Evolutionary conservation across 2,329 filamentous ascomycete genomes (phyloP), one percentile per base, ranked within the genome.

Genomic region (Davidsoniella australis): DNA sequence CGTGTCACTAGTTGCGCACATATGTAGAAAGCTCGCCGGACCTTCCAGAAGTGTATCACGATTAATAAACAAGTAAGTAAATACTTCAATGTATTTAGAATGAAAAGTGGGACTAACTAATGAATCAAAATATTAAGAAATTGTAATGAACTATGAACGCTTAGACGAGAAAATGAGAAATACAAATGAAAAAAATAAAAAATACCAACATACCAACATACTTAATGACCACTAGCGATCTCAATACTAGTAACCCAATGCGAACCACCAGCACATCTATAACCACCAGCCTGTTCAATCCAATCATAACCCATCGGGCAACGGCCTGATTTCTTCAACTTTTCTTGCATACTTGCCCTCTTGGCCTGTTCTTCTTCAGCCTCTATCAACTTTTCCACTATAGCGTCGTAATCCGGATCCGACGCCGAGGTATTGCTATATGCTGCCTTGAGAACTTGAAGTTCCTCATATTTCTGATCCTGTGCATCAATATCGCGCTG

Each of bases 301-400:
- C 81, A 86, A 0, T 51, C 48, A 57, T 44, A 85, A 0, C 80
- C 81, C 16, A 49, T 37, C 0, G 67, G 64, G 59, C 81, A 87
- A 0, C 60, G 45, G 0, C 80, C 80, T 64, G 75, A 66, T 1
- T 55, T 26, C 54, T 58, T 61, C 54, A 85, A 58, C 56, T 71
- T 77, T 38, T 57, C 55, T 61, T 72, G 68, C 9, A 56, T 60
- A 16, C 60, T 56, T 23, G 57, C 57, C 52, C 72, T 68, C 53
- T 66, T 23, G 53, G 57, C 63, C 41, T 57, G 56, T 55, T 66
- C 58, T 50, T 66, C 65, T 53, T 68, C 62, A 48, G 62, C 54
- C 54, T 65, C 59, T 9, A 65, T 14, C 33, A 70, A 44, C 7
- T 61, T 54, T 17, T 59, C 57, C 0, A 68, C 51, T 7, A 70